phyloP scores from a whole-genome alignment of 2,329 filamentous ascomycete genomes.

The Phialocephala subalpina region DNA sequence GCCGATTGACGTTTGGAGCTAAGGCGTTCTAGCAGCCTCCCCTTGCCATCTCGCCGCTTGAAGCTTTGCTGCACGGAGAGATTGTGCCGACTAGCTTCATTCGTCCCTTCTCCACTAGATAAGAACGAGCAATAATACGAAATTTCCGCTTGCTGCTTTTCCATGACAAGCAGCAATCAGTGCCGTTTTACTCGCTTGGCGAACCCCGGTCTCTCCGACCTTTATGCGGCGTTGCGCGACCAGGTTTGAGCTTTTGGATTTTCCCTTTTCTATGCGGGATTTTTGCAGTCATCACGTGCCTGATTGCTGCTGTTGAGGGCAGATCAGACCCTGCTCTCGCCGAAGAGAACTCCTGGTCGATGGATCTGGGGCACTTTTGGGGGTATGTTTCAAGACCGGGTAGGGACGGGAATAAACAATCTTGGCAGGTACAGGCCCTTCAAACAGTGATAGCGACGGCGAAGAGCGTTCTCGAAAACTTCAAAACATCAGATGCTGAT shows the following conservation, averaged over 20 bases:
- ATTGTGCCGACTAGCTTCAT: conserved; percentile 22
- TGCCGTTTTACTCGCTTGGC: conserved; percentile 3
- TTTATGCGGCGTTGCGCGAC: neutral
- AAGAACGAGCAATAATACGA: neutral
- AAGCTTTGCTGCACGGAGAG: conserved; percentile 14
- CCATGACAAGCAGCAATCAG: neutral
- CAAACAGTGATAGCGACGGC: too few relatives aligned
- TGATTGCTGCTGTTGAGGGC: neutral
- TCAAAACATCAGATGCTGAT: neutral
- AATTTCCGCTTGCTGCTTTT: conserved; percentile 16
- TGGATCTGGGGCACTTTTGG: neutral
- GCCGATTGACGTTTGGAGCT: conserved; percentile 28
- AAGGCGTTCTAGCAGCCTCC: conserved; percentile 1
- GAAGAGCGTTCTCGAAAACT: neutral
- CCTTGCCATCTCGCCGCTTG: neutral
- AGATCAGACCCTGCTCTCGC: neutral
- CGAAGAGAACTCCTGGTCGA: neutral
- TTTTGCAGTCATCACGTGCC: conserved; percentile 9
- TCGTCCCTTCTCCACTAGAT: neutral
- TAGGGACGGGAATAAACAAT: neutral
- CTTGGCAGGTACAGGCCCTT: conserved; percentile 7
- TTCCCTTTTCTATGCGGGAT: conserved; percentile 22
- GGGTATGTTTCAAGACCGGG: neutral
- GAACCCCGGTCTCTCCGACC: conserved; percentile 12
- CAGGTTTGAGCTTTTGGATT: neutral